A percentile compares a stretch with the other conserved stretches of the same genome.
Conservation (phyloP, 2,329 filamentous ascomycete genomes). For the Ophiostoma piceae region DNA sequence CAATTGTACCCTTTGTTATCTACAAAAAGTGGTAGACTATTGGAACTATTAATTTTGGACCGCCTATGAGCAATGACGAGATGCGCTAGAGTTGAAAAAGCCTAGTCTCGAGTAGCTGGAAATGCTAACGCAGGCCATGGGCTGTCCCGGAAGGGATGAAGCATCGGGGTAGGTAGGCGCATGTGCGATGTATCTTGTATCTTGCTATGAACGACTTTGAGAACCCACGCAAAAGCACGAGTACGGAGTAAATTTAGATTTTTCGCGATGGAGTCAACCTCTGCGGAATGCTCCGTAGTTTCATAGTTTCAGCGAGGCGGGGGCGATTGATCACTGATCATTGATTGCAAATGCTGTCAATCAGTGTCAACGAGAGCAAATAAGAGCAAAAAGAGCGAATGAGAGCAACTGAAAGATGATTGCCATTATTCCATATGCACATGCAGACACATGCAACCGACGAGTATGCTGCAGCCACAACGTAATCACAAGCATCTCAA, state of each 20-base stretch:
- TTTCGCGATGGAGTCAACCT: neutral
- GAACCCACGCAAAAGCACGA: too few relatives aligned
- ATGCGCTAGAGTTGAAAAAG: neutral
- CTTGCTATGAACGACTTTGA: too few relatives aligned
- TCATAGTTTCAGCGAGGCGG: conserved; percentile 5
- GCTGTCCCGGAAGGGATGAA: conserved; percentile 16
- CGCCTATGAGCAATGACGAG: neutral
- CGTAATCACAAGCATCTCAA: neutral
- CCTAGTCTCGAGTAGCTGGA: neutral
- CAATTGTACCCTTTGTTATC: neutral
- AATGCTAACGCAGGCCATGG: conserved; percentile 5
- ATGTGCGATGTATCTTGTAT: neutral
- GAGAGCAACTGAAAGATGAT: neutral
- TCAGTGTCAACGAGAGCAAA: neutral
- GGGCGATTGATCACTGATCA: neutral
- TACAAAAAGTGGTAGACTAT: neutral
- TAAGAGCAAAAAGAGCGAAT: too few relatives aligned
- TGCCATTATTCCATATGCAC: neutral
- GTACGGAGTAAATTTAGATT: too few relatives aligned
- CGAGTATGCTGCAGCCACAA: neutral
- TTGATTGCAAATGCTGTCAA: neutral
- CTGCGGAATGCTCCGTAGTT: neutral
- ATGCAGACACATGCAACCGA: neutral
- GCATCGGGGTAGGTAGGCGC: neutral
- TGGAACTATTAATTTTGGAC: neutral